Percentiles rank a stretch among this genome's conserved stretches.
Evolutionary conservation across 805 yeast genomes (phyloP).

Genomic region (Metschnikowia aberdeeniae): DNA sequence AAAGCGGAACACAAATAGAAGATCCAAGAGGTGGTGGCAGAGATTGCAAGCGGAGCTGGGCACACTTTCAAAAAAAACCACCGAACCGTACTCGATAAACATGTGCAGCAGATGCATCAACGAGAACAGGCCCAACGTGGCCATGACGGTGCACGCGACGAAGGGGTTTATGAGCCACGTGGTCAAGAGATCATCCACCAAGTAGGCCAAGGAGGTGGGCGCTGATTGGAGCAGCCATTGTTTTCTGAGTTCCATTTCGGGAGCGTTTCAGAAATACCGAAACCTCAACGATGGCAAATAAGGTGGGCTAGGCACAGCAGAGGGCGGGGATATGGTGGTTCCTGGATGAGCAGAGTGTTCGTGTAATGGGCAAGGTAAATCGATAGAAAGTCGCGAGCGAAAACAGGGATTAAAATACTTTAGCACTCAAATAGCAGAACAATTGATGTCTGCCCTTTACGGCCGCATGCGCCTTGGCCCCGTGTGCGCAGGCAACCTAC

Average conservation of each 20-base stretch:
- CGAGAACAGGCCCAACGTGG: not conserved
- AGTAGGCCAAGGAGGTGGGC: slow-evolving; percentile 6
- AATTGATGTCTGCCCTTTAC: not conserved
- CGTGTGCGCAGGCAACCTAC: not conserved
- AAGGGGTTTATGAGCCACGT: slow-evolving; percentile 17
- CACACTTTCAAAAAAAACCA: not conserved
- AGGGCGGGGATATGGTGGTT: no score
- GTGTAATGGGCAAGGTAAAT: no score
- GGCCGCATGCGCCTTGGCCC: not conserved
- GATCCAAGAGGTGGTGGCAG: slow-evolving; percentile 24
- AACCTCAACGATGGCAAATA: no score
- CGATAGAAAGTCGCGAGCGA: no score
- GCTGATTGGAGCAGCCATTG: not conserved
- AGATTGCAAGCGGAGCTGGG: slow-evolving; percentile 18
- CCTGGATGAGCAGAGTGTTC: no score
- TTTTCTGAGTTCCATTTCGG: not conserved
- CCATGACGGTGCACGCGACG: not conserved
- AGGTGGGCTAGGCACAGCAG: no score
- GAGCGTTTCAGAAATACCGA: no score
- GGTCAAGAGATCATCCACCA: slow-evolving; percentile 20
- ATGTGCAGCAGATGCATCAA: not conserved
- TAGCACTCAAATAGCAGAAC: not conserved
- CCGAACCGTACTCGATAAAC: not conserved
- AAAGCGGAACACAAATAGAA: slow-evolving; percentile 28
- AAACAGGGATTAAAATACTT: not conserved